Evolutionary conservation across 2,329 filamentous ascomycete genomes (phyloP).

Genomic region (Myriosclerotinia scirpicola): DNA sequence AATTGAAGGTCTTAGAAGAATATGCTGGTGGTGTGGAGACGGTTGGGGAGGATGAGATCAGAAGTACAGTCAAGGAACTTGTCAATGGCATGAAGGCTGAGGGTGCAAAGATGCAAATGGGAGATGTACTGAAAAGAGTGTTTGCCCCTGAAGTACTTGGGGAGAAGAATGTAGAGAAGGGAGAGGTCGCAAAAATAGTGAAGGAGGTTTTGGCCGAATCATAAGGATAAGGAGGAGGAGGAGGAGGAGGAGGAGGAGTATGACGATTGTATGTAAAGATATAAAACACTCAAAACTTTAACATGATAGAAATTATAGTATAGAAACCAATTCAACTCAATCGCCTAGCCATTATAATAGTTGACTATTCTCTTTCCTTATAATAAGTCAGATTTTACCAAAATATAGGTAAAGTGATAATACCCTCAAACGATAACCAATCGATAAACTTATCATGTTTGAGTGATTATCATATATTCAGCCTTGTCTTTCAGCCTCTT

Average conservation of each 20-base stretch:
- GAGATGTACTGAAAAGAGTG: constrained; percentile 63
- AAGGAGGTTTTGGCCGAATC: constrained; percentile 48
- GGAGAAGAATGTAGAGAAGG: constrained; percentile 64
- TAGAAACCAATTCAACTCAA: constrained; percentile 16
- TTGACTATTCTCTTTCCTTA: too few species aligned
- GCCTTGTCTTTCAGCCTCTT: not conserved
- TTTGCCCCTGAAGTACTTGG: constrained; percentile 54
- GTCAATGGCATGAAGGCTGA: constrained; percentile 52
- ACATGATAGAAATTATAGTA: not conserved
- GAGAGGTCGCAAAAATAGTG: constrained; percentile 59
- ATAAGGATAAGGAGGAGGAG: constrained; percentile 10
- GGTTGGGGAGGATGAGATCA: constrained; percentile 59
- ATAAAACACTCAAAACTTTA: not conserved
- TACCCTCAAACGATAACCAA: too few species aligned
- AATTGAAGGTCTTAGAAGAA: constrained; percentile 64
- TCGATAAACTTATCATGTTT: too few species aligned
- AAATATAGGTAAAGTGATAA: too few species aligned
- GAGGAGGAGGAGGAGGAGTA: not conserved
- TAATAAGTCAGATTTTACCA: too few species aligned
- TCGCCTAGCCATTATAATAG: not conserved
- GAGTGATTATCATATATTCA: too few species aligned
- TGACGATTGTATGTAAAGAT: not conserved
- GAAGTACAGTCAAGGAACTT: constrained; percentile 51
- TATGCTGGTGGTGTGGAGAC: constrained; percentile 61
- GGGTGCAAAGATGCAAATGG: constrained; percentile 51